Conservation (phyloP, 148 eudicot genomes). For the Fagopyrum homotropicum region DNA sequence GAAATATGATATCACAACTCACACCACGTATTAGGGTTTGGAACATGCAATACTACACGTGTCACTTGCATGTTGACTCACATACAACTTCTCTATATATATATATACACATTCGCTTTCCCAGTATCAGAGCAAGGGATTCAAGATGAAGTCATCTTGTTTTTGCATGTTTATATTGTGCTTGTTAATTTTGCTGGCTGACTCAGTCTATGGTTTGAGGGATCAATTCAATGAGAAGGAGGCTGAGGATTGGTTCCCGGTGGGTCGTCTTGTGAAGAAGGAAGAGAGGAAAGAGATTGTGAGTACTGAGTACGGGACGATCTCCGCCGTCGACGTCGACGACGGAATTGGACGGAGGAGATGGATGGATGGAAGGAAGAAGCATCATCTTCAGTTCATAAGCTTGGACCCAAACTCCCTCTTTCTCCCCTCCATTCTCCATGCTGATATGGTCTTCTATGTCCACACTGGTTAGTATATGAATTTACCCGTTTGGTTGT, state of each 20-base stretch:
- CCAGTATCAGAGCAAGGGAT: not conserved
- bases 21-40: not conserved
- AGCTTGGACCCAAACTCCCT: slow-evolving; percentile 67
- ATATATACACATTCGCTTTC: not conserved
- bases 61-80: not conserved
- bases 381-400: slow-evolving; percentile 65
- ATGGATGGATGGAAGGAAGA: slow-evolving; percentile 21
- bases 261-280: slow-evolving; percentile 31
- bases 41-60: slow-evolving; percentile 1
- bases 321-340: slow-evolving; percentile 37
- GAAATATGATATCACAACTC: not conserved
- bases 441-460: slow-evolving; percentile 73
- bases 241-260: not conserved
- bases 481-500: not conserved
- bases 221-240: not conserved
- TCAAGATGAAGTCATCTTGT: not conserved
- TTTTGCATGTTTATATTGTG: not conserved
- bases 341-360: slow-evolving; percentile 14
- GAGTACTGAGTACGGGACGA: slow-evolving; percentile 46
- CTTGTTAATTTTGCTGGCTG: not conserved
- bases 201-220: not conserved
- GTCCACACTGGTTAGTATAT: slow-evolving; percentile 56
- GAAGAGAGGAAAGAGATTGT: slow-evolving; percentile 30
- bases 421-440: slow-evolving; percentile 72
- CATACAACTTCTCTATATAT: not conserved